Evolutionary conservation across 2,329 filamentous ascomycete species (phyloP).

Genomic region (Phialocephala subalpina): DNA sequence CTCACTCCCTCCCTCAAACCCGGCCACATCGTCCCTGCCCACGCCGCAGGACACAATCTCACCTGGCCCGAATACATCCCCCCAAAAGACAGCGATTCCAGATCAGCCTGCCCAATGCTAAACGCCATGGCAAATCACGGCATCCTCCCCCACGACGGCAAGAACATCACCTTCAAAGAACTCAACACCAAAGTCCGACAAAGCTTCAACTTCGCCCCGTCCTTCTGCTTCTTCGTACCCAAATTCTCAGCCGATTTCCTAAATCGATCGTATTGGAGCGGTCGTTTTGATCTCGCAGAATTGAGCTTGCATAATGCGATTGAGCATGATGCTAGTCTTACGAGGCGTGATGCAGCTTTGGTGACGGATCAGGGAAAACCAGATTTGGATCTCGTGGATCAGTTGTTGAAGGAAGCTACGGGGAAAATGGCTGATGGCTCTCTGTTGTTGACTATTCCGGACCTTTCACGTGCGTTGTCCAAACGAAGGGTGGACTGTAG

Average conservation of each 20-base stretch:
- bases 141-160: constrained; percentile 50
- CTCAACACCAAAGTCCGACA: constrained; percentile 27
- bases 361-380: constrained; percentile 48
- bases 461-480: constrained; percentile 44
- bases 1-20: constrained; percentile 47
- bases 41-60: constrained; percentile 45
- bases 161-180: constrained; percentile 42
- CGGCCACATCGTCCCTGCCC: constrained; percentile 46
- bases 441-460: constrained; percentile 45
- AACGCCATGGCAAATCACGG: constrained; percentile 53
- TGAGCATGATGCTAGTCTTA: constrained; percentile 33
- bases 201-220: constrained; percentile 31
- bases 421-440: constrained; percentile 45
- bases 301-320: constrained; percentile 30
- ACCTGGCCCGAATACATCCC: constrained; percentile 48
- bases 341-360: constrained; percentile 46
- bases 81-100: constrained; percentile 46
- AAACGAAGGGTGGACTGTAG: constrained; percentile 45
- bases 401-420: constrained; percentile 46
- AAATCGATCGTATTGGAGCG: constrained; percentile 32
- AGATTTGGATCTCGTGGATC: constrained; percentile 46
- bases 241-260: constrained; percentile 36
- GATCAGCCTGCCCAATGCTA: constrained; percentile 49
- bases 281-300: constrained; percentile 29
- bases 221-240: constrained; percentile 34